Evolutionary conservation across 805 yeast genomes (phyloP), one percentile per base, ranked within the genome.

Genomic region (Starmerella lactis-condensi): DNA sequence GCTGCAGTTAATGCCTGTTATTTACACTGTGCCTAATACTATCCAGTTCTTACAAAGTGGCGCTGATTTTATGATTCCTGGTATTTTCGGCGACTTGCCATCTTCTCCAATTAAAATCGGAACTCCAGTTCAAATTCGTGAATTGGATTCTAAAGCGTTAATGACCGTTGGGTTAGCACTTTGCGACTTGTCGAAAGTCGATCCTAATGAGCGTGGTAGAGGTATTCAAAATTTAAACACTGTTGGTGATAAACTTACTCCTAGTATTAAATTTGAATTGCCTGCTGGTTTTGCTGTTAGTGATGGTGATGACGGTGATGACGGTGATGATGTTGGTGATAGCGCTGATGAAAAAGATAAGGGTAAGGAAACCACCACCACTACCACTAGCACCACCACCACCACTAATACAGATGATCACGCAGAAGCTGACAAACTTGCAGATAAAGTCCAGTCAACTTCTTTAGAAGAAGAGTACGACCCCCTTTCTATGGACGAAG

Each of bases 161-260:
- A 22, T 42, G 32, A 47, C 50, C 10, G 36, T 37, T 10, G 50
- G 50, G 1, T 15, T 44, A 4, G 38, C 47, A 1, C 35, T 45
- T 22, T 48, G 61, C 8, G 68, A 76, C 37, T 42, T 54, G 24
- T 55, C 24, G 46, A 58, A 31, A 29, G 34, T 39, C 3, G 34
- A 41, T 2, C 75, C 68, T 1, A 52, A 63, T n/a, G 58, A 64
- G 11, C 62, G 63, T 11, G 98, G 96, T 9, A 68, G 75, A 19
- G 93, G 89, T 0, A 91, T 83, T 1, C 61, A 65, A 29, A 57
- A 81, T 4, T 43, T 69, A n/a, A 93, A 81, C 43, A 62, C 62
- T 20, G 50, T 65, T 12, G 74, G 67, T 3, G 98, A 85, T 48
- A 67, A 64, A 32, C 56, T 85, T 30, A 65, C 58, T 29, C 56